Conservation (phyloP, 352 stramenopile genomes). For the Globisporangium middletonii region DNA sequence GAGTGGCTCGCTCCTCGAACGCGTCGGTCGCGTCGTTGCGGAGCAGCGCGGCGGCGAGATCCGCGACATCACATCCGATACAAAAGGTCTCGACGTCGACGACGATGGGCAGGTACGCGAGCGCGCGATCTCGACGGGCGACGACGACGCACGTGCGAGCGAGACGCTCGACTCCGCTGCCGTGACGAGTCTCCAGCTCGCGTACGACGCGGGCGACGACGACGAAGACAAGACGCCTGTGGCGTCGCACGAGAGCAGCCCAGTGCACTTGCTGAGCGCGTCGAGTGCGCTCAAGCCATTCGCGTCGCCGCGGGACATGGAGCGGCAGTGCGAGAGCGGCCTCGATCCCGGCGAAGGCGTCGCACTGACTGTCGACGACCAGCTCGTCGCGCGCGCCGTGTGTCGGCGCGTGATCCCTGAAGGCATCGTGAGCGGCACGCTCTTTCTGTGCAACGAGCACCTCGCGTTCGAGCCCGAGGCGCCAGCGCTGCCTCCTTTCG, state of each 20-base stretch:
- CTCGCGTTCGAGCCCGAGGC: constrained; percentile 59
- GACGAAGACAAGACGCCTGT: constrained; percentile 8
- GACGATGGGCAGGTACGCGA: constrained; percentile 7
- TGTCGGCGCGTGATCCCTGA: constrained; percentile 75
- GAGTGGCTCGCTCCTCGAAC: constrained; percentile 45
- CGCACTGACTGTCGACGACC: constrained; percentile 45
- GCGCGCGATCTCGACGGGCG: no score
- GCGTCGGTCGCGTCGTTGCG: constrained; percentile 66
- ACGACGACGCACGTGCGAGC: no score
- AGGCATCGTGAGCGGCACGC: constrained; percentile 53
- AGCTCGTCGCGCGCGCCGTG: constrained; percentile 52
- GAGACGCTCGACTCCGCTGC: no score
- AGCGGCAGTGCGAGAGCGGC: constrained; percentile 40
- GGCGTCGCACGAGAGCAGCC: constrained; percentile 5
- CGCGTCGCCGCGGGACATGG: constrained; percentile 19
- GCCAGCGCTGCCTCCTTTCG: constrained; percentile 13
- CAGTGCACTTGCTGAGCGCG: background rate
- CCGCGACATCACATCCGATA: constrained; percentile 65
- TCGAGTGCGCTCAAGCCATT: constrained; percentile 8
- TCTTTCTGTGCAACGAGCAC: constrained; percentile 62
- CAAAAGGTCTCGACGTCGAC: constrained; percentile 14
- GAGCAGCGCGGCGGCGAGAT: constrained; percentile 74
- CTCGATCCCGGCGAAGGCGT: constrained; percentile 66
- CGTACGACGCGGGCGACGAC: constrained; percentile 3
- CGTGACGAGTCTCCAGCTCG: constrained; percentile 1